Conservation (phyloP, 441 rosid genomes). For the Breynia disticha region DNA sequence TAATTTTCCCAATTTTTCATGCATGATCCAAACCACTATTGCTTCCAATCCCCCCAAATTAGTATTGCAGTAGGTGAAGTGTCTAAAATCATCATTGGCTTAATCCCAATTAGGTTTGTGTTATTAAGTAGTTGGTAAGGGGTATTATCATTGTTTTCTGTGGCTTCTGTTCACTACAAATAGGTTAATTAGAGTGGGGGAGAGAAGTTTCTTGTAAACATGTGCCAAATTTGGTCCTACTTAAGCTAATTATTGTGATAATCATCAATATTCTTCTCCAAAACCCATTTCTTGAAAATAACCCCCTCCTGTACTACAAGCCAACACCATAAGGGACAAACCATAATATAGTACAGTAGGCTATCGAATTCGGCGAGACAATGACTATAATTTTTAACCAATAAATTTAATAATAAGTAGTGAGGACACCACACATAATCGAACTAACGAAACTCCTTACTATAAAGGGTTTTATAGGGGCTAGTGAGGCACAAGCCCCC, state of each 20-base stretch:
- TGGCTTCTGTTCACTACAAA: neutral
- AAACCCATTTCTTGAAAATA: conserved; percentile 8
- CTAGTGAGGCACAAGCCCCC: no score
- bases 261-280: conserved; percentile 3
- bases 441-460: no score
- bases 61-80: neutral
- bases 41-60: neutral
- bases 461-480: no score
- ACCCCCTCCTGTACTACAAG: no score
- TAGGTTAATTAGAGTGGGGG: no score
- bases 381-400: no score
- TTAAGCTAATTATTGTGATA: conserved; percentile 1
- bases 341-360: no score
- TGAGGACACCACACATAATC: no score
- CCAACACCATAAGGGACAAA: no score
- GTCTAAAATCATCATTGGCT: neutral
- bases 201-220: no score
- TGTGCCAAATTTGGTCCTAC: neutral
- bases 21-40: neutral
- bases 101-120: neutral
- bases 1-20: neutral
- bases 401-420: no score
- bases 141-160: conserved; percentile 14
- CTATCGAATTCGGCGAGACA: no score
- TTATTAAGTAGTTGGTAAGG: conserved; percentile 7